Conservation (phyloP, 306 rosid species). For the Rosa multiflora region DNA sequence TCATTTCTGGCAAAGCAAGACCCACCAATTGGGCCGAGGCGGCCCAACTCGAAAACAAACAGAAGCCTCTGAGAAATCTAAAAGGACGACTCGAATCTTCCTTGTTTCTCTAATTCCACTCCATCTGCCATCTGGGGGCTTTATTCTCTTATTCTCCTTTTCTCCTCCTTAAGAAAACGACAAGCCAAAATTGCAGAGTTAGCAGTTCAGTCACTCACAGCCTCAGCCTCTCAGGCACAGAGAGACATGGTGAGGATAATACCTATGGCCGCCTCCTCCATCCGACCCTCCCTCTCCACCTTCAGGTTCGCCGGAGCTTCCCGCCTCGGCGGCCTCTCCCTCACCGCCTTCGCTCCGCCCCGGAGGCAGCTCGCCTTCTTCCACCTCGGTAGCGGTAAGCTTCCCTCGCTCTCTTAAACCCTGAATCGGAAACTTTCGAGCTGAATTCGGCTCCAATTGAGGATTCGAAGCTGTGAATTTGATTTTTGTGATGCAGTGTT, state of each 20-base stretch:
- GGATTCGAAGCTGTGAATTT: neutral
- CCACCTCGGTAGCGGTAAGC: slow-evolving; percentile 42
- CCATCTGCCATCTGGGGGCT: neutral
- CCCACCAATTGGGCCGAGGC: neutral
- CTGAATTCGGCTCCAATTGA: neutral
- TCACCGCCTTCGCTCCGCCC: slow-evolving; percentile 44
- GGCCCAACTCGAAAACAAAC: neutral
- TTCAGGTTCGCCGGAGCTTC: slow-evolving; percentile 42
- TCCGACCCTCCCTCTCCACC: slow-evolving; percentile 73
- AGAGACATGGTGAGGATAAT: slow-evolving; percentile 52
- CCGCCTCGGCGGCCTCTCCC: slow-evolving; percentile 40
- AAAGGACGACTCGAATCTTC: neutral
- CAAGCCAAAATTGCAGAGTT: neutral
- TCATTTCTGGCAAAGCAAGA: neutral
- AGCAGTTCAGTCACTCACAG: slow-evolving; percentile 6
- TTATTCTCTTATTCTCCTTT: neutral
- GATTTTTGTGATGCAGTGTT: neutral
- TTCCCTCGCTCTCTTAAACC: slow-evolving; percentile 9
- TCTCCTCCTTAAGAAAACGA: neutral
- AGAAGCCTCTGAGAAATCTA: neutral
- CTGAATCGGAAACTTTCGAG: neutral
- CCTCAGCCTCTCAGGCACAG: slow-evolving; percentile 18
- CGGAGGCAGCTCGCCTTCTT: slow-evolving; percentile 37
- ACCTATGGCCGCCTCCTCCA: slow-evolving; percentile 82
- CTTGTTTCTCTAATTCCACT: slow-evolving; percentile 11